Evolutionary conservation across 192 early-diverging fungal genomes (phyloP).

Genomic region (Coemansia sp.): DNA sequence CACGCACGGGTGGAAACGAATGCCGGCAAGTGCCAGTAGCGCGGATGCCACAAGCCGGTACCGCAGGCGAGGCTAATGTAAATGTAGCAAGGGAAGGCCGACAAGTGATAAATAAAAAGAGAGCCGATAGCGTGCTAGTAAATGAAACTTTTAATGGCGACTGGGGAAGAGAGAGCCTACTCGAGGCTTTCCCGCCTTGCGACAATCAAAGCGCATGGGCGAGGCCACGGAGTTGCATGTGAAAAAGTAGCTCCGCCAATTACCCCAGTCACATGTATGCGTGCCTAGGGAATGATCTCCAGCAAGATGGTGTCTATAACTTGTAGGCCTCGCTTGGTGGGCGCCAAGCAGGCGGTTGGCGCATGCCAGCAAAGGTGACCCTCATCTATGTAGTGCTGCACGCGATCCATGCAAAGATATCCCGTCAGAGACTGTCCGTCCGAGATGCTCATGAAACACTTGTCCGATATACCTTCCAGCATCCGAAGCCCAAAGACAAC

Average conservation of each 20-base stretch:
- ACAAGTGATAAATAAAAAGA: no score
- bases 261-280: conserved; percentile 11
- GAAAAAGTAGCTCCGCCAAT: conserved; percentile 2
- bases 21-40: no score
- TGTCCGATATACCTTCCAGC: conserved; percentile 35
- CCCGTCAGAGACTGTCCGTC: conserved; percentile 16
- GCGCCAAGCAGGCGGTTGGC: conserved; percentile 11
- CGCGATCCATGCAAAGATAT: conserved; percentile 34
- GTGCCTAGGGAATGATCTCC: conserved; percentile 27
- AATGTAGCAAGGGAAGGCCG: neutral
- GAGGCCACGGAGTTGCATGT: conserved; percentile 14
- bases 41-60: neutral
- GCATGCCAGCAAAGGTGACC: conserved; percentile 20
- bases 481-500: conserved; percentile 56
- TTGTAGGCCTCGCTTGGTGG: conserved; percentile 37
- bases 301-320: conserved; percentile 41
- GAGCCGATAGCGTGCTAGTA: no score
- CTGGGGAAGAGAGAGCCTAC: conserved; percentile 1
- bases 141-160: no score
- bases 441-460: conserved; percentile 22
- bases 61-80: neutral
- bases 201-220: neutral
- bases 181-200: neutral
- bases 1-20: neutral
- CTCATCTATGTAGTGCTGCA: conserved; percentile 14